These are phyloP conservation scores for Begonia masoniana DNA, from an alignment of 306 rosid genomes.

Conservation along the genomic window DNA sequence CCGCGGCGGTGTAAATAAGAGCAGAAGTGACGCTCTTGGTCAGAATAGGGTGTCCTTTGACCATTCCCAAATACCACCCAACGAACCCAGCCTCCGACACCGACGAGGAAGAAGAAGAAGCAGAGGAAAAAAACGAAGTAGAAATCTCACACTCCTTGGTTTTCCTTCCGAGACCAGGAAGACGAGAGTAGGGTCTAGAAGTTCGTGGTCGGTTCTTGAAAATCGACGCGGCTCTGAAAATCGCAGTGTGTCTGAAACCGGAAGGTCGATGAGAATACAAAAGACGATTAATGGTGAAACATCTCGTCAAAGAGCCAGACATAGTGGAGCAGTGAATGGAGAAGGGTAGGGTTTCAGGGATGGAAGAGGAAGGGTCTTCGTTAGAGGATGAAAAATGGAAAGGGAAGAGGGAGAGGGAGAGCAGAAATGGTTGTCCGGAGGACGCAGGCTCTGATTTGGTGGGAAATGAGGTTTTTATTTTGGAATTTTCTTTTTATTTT, in stretches of 20 bases:
- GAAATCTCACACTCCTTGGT: slow-evolving; percentile 24
- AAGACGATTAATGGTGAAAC: neutral
- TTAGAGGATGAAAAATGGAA: neutral
- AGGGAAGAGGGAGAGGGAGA: neutral
- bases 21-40: slow-evolving; percentile 68
- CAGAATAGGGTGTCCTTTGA: slow-evolving; percentile 46
- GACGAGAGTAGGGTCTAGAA: slow-evolving; percentile 27
- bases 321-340: neutral
- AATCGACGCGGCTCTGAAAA: slow-evolving; percentile 7
- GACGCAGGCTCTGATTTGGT: neutral
- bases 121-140: slow-evolving; percentile 30
- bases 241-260: neutral
- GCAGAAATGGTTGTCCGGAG: neutral
- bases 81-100: slow-evolving; percentile 37
- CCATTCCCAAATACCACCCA: slow-evolving; percentile 79
- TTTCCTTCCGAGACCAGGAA: slow-evolving; percentile 22
- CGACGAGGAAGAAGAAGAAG: slow-evolving; percentile 30
- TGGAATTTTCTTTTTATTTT: neutral
- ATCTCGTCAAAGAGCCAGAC: slow-evolving; percentile 1
- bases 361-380: neutral
- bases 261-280: slow-evolving; percentile 2
- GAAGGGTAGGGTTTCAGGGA: slow-evolving; percentile 5
- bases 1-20: slow-evolving; percentile 67
- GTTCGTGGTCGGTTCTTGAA: slow-evolving; percentile 15
- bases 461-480: neutral